Conservation (phyloP, 495 filamentous ascomycete genomes). For the Talaromyces wortmannii region DNA sequence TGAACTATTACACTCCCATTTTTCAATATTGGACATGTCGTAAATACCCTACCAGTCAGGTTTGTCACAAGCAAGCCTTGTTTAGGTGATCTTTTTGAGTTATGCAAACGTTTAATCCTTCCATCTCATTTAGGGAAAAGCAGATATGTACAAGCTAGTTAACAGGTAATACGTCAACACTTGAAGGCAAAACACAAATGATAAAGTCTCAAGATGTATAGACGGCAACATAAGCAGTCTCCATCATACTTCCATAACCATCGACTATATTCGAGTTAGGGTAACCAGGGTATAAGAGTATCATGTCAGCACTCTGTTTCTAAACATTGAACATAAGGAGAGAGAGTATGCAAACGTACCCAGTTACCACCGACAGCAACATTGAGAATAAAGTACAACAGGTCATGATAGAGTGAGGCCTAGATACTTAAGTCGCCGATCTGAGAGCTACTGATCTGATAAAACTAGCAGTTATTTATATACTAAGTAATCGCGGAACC, state of each 20-base stretch:
- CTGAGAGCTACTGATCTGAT: neutral
- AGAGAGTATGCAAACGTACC: neutral
- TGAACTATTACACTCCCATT: no score
- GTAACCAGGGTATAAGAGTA: neutral
- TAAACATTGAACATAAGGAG: neutral
- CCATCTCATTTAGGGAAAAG: no score
- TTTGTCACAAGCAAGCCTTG: no score
- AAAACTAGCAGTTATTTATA: neutral
- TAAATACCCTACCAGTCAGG: no score
- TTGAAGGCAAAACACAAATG: no score
- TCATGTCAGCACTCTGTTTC: neutral
- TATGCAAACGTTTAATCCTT: no score
- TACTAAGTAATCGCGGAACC: slow-evolving; percentile 6
- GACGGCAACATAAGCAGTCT: slow-evolving; percentile 3
- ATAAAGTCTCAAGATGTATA: neutral
- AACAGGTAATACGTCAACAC: neutral
- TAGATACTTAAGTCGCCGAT: neutral
- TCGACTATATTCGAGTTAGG: slow-evolving; percentile 1
- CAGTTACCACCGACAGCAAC: slow-evolving; percentile 5
- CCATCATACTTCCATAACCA: slow-evolving; percentile 5
- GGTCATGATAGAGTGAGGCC: slow-evolving; percentile 1
- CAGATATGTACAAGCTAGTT: neutral
- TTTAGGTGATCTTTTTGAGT: no score
- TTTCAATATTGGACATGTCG: no score
- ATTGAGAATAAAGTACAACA: slow-evolving; percentile 3